These are phyloP conservation scores for Myochromella boudieri DNA, from an alignment of 768 basidiomycete genomes.

Conservation along the genomic window DNA sequence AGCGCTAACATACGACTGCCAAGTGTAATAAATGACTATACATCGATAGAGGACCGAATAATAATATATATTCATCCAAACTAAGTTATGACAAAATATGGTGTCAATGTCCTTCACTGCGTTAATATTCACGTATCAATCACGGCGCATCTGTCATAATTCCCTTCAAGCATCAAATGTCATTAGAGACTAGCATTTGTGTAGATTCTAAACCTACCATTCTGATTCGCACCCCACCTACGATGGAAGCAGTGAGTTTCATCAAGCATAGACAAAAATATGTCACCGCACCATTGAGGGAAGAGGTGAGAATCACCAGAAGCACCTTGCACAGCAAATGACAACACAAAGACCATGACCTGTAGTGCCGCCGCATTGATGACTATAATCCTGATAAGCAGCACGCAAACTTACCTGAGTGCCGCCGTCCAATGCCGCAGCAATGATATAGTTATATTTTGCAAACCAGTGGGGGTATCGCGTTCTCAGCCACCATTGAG, in stretches of 20 bases:
- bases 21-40: no score
- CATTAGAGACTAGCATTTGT: no score
- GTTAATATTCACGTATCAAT: conserved; percentile 18
- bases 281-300: conserved; percentile 40
- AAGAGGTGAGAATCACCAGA: conserved; percentile 47
- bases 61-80: no score
- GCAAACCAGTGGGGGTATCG: conserved; percentile 47
- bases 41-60: no score
- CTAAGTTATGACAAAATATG: no score
- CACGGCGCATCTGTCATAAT: conserved; percentile 36
- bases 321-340: conserved; percentile 52
- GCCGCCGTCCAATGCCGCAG: conserved; percentile 36
- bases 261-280: neutral
- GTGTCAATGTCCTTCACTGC: no score
- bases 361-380: no score
- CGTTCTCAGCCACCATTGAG: conserved; percentile 47
- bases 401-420: conserved; percentile 32
- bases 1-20: no score
- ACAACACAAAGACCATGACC: conserved; percentile 56
- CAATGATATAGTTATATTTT: conserved; percentile 42
- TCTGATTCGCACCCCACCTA: conserved; percentile 57
- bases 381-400: no score
- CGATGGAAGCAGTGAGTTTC: neutral
- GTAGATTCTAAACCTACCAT: conserved; percentile 30
- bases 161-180: conserved; percentile 21